Evolutionary conservation across 768 basidiomycete species (phyloP), one percentile per base, ranked within the genome.

Genomic region (Leccinum obscurum): DNA sequence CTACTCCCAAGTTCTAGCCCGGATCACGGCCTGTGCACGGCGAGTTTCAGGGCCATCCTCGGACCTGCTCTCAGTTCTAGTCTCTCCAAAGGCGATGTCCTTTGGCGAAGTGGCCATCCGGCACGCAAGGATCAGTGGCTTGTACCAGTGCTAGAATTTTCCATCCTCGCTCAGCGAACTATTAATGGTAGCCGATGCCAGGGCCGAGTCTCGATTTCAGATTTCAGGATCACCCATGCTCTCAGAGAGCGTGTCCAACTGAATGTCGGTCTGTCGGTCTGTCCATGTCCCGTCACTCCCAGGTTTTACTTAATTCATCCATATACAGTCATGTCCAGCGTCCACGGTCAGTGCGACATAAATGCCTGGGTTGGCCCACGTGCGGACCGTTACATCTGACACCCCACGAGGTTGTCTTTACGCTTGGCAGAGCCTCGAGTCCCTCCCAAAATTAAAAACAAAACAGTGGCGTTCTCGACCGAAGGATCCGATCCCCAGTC

Each of bases 401-500:
- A n/a, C 49, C 30, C 55, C 64, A 66, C 56, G 64, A 57, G 64
- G 64, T 46, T 17, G n/a, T 11, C 41, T 10, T n/a, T n/a, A 44
- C n/a, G 11, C n/a, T n/a, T 46, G 41, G 41, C 41, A 44, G 17
- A 41, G n/a, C 41, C 41, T 3, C 34, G 34, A 34, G 34, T 13
- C 41, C 30, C 6, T 28, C 17, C n/a, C 13, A 8, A 20, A 37
- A 28, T 34, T 13, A 13, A 11, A 41, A n/a, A 39, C 3, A 41
- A 39, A 17, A 39, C 8, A 54, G 24, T 52, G 17, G 20, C 32
- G 20, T 34, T 3, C 4, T 30, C 48, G 13, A 49, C 20, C 20
- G 48, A 50, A 30, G 34, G 39, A 26, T 49, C 35, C 52, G 35
- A 35, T 35, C 14, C 3, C 37, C 34, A 11, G 56, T 58, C 37